Base-by-base conservation (phyloP, 352 stramenopile species). In the Globisporangium iwayamae region DNA sequence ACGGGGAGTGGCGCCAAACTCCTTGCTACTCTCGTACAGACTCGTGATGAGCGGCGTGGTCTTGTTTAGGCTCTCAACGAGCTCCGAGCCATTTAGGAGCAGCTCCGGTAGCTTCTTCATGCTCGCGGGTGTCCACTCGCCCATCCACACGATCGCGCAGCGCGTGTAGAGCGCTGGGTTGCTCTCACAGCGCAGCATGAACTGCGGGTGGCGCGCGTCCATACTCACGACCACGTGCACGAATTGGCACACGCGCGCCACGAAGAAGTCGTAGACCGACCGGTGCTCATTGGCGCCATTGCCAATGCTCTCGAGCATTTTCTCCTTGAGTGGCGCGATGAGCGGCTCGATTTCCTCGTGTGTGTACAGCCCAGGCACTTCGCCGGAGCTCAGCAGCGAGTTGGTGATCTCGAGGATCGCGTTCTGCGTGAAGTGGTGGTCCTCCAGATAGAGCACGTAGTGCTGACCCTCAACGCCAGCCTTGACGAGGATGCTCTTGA, bases 191-290 rank as follows among this genome's bases (percentile, higher is more conserved):
- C 93, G 89, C 46, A 94, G 65, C 5, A 91, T 57, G 70, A 97
- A 97, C 43, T 87, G 72, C 22, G 74, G 63, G 55, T 93, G 80
- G 18, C 80, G 70, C 14, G 82, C 64, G 53, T 93, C 83, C 83
- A 96, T 92, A 3, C 71, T 71, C 2, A 96, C 69, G 4, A 90
- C 90, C 0, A 98, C 75, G 56, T 98, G 94, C 1, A 98, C 77
- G 60, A 93, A 96, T 54, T 87, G 76, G 34, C 91, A 78, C 20
- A 98, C 89, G 16, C 93, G 78, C n/a, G 73, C 70, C 4, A 98
- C 76, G 59, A 98, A 98, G 66, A 96, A 98, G 53, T 98, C 93
- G 65, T 96, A 98, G 25, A 96, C 86, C 0, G 89, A 97, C n/a
- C 84, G 79, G 51, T 95, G 71, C 34, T 80, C 69, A 22, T 72